phyloP scores from a whole-genome alignment of 2,329 filamentous ascomycete species.

The Domatiomyces catenatus region DNA sequence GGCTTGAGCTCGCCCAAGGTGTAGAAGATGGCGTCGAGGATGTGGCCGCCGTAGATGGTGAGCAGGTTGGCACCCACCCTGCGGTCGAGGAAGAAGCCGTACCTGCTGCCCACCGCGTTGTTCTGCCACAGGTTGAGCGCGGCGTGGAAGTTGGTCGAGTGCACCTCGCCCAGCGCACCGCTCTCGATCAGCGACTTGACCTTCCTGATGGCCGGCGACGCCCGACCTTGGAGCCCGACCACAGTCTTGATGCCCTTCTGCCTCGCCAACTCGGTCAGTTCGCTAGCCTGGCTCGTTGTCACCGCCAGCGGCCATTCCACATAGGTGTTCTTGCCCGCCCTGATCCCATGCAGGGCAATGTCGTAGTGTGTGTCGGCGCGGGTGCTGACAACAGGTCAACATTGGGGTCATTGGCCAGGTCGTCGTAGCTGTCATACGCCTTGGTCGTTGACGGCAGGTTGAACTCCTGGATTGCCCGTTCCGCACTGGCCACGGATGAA shows the following conservation, averaged over 20 bases:
- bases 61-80: slow-evolving; percentile 30
- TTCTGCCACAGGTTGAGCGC: slow-evolving; percentile 23
- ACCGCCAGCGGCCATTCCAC: slow-evolving; percentile 45
- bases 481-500: slow-evolving; percentile 31
- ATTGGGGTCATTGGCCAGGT: slow-evolving; percentile 34
- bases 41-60: slow-evolving; percentile 25
- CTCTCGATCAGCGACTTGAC: slow-evolving; percentile 31
- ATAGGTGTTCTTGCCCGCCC: slow-evolving; percentile 38
- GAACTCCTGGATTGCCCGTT: slow-evolving; percentile 30
- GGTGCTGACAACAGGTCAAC: slow-evolving; percentile 41
- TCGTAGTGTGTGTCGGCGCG: slow-evolving; percentile 39
- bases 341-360: slow-evolving; percentile 32
- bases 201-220: slow-evolving; percentile 31
- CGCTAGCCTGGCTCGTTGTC: slow-evolving; percentile 26
- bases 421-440: slow-evolving; percentile 37
- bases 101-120: slow-evolving; percentile 16
- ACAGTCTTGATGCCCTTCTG: slow-evolving; percentile 26
- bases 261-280: slow-evolving; percentile 26
- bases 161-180: slow-evolving; percentile 36
- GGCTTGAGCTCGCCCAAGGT: slow-evolving; percentile 15
- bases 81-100: slow-evolving; percentile 36
- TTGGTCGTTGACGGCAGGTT: slow-evolving; percentile 28
- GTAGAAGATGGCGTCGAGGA: slow-evolving; percentile 14
- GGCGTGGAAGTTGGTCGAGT: slow-evolving; percentile 35
- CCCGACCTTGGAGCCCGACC: slow-evolving; percentile 38